Percentiles rank a stretch among this genome's conserved stretches.
These are phyloP conservation scores for Gnomoniopsis sp. DNA, from an alignment of 2,329 filamentous ascomycete genomes.

Conservation along the genomic window DNA sequence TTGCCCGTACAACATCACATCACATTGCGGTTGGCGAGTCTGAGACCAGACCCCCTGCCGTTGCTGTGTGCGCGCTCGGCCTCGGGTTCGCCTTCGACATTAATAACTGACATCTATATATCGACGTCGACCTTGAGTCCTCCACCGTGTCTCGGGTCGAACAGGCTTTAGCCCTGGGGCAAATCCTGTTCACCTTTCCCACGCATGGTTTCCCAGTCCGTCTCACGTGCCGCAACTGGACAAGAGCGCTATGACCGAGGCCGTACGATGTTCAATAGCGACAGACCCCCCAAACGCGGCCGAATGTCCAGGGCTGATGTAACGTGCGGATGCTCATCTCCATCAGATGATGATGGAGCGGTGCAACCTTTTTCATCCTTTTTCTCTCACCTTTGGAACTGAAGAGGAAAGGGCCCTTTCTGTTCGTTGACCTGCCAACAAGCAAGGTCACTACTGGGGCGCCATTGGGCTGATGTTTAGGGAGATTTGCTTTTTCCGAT, in stretches of 20 bases:
- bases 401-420: background rate
- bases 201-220: background rate
- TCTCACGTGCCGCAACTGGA: background rate
- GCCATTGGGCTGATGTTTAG: constrained; percentile 5
- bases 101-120: no score
- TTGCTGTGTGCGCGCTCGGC: no score
- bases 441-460: background rate
- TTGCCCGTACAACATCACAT: background rate
- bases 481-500: constrained; percentile 14
- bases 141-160: background rate
- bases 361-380: background rate
- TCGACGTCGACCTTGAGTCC: background rate
- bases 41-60: no score
- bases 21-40: background rate
- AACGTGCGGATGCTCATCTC: background rate
- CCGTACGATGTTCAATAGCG: background rate
- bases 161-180: background rate
- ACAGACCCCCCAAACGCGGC: background rate
- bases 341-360: background rate
- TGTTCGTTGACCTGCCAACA: background rate
- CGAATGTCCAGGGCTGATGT: background rate
- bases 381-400: background rate
- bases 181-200: background rate
- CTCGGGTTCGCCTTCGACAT: no score
- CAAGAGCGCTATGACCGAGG: background rate